phyloP scores from a whole-genome alignment of 345 rosid genomes.

The Litchi chinensis region DNA sequence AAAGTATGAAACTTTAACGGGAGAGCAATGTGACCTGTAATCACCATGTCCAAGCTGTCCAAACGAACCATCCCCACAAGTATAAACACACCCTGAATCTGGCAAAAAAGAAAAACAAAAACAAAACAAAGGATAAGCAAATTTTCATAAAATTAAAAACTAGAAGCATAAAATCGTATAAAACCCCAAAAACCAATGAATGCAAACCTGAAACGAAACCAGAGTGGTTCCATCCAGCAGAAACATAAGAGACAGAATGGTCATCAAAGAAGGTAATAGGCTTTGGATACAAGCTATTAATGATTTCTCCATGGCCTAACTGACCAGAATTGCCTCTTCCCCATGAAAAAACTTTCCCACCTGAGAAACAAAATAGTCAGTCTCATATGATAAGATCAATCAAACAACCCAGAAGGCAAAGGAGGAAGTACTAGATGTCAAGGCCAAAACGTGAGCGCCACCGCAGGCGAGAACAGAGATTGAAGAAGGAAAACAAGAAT shows the following conservation, averaged over 20 bases:
- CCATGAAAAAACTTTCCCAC: constrained; percentile 76
- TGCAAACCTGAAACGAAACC: constrained; percentile 80
- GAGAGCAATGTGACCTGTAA: constrained; percentile 48
- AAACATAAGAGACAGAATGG: constrained; percentile 46
- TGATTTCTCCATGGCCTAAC: constrained; percentile 75
- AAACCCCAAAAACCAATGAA: constrained; percentile 6
- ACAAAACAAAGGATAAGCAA: not conserved
- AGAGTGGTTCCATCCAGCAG: constrained; percentile 95
- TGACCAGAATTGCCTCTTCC: constrained; percentile 96
- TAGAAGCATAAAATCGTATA: not conserved
- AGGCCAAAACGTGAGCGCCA: constrained; percentile 87
- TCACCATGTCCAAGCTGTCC: constrained; percentile 98
- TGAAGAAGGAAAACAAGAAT: constrained; percentile 36
- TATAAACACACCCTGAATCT: constrained; percentile 64
- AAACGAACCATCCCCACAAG: constrained; percentile 90
- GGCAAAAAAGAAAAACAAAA: not conserved
- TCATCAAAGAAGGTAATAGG: constrained; percentile 40
- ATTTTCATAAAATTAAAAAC: not conserved
- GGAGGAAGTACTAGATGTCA: constrained; percentile 50
- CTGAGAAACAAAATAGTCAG: constrained; percentile 34
- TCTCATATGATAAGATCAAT: not conserved
- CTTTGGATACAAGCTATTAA: constrained; percentile 50
- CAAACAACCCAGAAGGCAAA: not conserved
- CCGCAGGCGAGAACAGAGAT: constrained; percentile 84
- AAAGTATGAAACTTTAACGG: constrained; percentile 66